These are phyloP conservation scores for Venturia pyrina DNA, from an alignment of 2,329 filamentous ascomycete genomes.

Conservation along the genomic window DNA sequence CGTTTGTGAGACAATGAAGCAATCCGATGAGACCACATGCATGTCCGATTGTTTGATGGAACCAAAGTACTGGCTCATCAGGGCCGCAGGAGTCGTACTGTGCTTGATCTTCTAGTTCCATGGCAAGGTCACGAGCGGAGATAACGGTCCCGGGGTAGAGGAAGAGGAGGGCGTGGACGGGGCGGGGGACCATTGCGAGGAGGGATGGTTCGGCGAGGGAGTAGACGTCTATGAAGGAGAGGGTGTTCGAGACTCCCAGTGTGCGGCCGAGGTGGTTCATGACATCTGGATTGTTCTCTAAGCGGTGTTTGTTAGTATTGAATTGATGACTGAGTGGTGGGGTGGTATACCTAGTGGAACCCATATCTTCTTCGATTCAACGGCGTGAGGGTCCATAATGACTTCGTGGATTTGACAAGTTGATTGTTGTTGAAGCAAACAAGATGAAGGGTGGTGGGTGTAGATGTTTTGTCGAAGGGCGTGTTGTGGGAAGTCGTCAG, in stretches of 20 bases:
- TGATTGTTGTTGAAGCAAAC: background rate
- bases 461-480: background rate
- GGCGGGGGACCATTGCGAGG: conserved; percentile 41
- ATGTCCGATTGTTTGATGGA: conserved; percentile 48
- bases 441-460: background rate
- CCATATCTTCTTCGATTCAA: conserved; percentile 9
- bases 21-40: conserved; percentile 50
- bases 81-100: conserved; percentile 38
- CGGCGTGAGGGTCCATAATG: conserved; percentile 10
- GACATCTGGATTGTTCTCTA: conserved; percentile 48
- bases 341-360: conserved; percentile 9
- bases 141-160: conserved; percentile 37
- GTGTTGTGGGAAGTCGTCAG: background rate
- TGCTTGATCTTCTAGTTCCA: conserved; percentile 30
- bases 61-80: conserved; percentile 47
- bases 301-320: background rate
- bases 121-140: conserved; percentile 31
- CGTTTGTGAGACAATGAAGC: conserved; percentile 45
- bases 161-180: conserved; percentile 44
- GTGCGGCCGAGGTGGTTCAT: conserved; percentile 39
- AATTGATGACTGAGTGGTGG: background rate
- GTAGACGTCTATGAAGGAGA: conserved; percentile 46
- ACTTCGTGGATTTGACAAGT: background rate
- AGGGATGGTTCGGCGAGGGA: conserved; percentile 41
- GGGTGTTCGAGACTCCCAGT: conserved; percentile 37